phyloP scores from a whole-genome alignment of 2,329 filamentous ascomycete species.

The Ophiostoma ips region DNA sequence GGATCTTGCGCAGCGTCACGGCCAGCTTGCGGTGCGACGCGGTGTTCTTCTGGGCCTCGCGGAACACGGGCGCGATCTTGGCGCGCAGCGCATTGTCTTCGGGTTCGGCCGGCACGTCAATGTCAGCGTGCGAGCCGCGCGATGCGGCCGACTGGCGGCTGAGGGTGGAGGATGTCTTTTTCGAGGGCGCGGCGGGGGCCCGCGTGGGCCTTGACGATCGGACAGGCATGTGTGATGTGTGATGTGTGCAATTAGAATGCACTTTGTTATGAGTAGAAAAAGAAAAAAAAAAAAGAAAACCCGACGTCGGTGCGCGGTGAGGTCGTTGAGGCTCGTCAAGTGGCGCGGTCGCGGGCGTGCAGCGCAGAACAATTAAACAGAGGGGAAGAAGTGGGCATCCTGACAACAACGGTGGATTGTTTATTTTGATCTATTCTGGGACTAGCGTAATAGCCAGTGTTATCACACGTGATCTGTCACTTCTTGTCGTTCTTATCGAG shows the following conservation, averaged over 20 bases:
- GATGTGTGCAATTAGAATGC: not conserved
- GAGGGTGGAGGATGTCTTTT: constrained; percentile 26
- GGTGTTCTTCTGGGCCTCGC: constrained; percentile 75
- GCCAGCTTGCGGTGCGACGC: constrained; percentile 82
- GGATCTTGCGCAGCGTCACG: constrained; percentile 76
- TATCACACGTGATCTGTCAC: constrained; percentile 8
- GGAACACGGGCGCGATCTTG: constrained; percentile 59
- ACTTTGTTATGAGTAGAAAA: not conserved
- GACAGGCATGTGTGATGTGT: constrained; percentile 30
- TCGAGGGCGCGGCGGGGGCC: constrained; percentile 25
- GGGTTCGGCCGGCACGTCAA: constrained; percentile 55
- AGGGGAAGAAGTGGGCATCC: constrained; percentile 3
- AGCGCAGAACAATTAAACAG: not conserved
- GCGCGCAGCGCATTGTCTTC: constrained; percentile 56
- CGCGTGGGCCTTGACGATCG: constrained; percentile 34
- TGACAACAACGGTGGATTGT: constrained; percentile 11
- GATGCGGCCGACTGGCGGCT: constrained; percentile 33
- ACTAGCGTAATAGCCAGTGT: constrained; percentile 2
- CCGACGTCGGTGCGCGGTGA: too few relatives aligned
- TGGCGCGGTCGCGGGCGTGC: not conserved
- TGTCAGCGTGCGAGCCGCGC: constrained; percentile 29
- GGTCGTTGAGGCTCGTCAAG: too few relatives aligned
- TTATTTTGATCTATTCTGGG: constrained; percentile 12
- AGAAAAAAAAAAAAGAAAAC: too few relatives aligned
- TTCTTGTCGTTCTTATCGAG: constrained; percentile 2